Evolutionary conservation across 805 yeast genomes (phyloP), one percentile per base, ranked within the genome.

Genomic region (Candida chilensis): DNA sequence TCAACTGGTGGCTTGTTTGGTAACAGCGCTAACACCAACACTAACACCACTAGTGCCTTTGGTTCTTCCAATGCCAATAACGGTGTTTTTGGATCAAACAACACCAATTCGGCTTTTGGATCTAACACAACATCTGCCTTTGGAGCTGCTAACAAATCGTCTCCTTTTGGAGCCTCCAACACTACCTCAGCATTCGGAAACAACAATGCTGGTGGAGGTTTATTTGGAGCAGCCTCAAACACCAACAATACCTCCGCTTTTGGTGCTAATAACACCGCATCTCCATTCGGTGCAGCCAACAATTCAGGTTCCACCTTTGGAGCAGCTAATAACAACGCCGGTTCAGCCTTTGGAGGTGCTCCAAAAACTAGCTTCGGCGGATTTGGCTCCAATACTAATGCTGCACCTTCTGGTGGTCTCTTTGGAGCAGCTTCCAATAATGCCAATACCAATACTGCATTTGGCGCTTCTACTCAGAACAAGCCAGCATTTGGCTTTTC

Each of bases 241-340:
- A 49, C 37, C 32, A 47, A 42, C 25, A 47, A 34, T 20, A 36
- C 37, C 10, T 33, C 17, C 28, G 42, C 50, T 3, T 46, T 47
- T 28, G 52, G 54, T 11, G 37, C 37, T 37, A 44, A 44, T 19
- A 29, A 45, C 27, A 47, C 51, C 20, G 41, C 52, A 11, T 48
- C 58, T n/a, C 50, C 61, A 17, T 68, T 71, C 51, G 73, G 76
- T 19, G 42, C 53, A n/a, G 38, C 38, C 32, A 48, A 41, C 33
- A 39, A 42, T 15, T 39, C 43, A 29, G 12, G 12, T 18, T 36
- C 52, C 31, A 45, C 50, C 14, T 44, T 63, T 48, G 57, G 67
- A 36, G 40, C 60, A 35, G 37, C 45, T 20, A 52, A 41, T 28
- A 52, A 40, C 25, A 42, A 48, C 21, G 40, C 40, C 20, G 44